A percentile compares a stretch with the other conserved stretches of the same genome.
phyloP scores from a whole-genome alignment of 345 rosid species.

The Barbarea vulgaris region DNA sequence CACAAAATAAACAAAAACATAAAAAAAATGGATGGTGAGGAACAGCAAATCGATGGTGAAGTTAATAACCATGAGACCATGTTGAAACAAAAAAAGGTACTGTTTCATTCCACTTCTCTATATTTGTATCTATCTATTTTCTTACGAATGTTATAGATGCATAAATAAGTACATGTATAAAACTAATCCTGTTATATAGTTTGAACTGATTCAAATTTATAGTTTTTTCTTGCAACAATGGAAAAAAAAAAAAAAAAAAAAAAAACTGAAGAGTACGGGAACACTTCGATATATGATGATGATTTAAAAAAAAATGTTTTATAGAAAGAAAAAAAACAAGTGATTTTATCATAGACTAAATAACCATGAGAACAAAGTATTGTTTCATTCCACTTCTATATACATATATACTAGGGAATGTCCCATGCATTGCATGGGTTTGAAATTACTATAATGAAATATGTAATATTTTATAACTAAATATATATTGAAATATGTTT shows the following conservation, averaged over 20 bases:
- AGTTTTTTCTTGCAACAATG: not conserved
- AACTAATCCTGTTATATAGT: not conserved
- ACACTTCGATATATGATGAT: not conserved
- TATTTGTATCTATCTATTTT: too few species aligned
- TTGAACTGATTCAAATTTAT: not conserved
- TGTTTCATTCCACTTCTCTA: not conserved
- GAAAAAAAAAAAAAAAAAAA: not conserved
- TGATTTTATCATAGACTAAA: too few species aligned
- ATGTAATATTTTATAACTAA: too few species aligned
- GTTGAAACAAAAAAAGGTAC: constrained; percentile 36
- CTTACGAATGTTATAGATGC: not conserved
- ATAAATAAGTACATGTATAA: not conserved
- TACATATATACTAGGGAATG: too few species aligned
- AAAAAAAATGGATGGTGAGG: constrained; percentile 22
- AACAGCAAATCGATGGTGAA: constrained; percentile 26
- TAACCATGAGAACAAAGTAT: too few species aligned
- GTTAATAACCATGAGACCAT: constrained; percentile 19
- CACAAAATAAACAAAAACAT: too few species aligned
- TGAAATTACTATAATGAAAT: too few species aligned
- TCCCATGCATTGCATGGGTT: too few species aligned
- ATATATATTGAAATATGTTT: too few species aligned
- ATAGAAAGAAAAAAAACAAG: too few species aligned
- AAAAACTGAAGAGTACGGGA: not conserved
- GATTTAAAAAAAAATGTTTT: not conserved
- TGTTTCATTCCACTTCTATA: too few species aligned